Percentiles rank a stretch among this genome's conserved stretches.
Conservation (phyloP, 495 filamentous ascomycete species). For the Penicillium maclennaniae region DNA sequence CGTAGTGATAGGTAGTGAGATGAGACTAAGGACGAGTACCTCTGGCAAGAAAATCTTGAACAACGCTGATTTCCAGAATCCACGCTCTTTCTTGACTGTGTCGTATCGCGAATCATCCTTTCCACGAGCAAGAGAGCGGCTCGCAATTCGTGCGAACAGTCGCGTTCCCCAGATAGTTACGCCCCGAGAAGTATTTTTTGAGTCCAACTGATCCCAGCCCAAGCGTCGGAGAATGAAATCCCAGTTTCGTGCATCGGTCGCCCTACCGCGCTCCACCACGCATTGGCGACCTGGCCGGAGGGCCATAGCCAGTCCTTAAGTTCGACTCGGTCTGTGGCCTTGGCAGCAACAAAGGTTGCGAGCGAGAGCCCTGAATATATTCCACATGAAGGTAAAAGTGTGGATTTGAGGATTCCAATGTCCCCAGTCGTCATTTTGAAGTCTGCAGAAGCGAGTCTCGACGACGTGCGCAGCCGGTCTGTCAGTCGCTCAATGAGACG, state of each 20-base stretch:
- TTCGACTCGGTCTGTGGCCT: conserved; percentile 47
- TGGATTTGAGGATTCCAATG: conserved; percentile 48
- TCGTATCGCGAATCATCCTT: conserved; percentile 55
- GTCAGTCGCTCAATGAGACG: background rate
- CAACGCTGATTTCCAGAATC: conserved; percentile 51
- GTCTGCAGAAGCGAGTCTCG: background rate
- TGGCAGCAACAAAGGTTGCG: conserved; percentile 44
- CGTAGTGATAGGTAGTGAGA: conserved; percentile 51
- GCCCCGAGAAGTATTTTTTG: conserved; percentile 49
- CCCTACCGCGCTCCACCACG: conserved; percentile 56
- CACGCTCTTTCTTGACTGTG: conserved; percentile 40
- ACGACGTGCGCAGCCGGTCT: background rate
- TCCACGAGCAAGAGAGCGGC: conserved; percentile 40
- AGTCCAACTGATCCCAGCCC: conserved; percentile 41
- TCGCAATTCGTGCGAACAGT: conserved; percentile 49
- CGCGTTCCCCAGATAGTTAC: conserved; percentile 54
- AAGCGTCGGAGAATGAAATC: conserved; percentile 38
- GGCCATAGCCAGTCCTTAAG: conserved; percentile 59
- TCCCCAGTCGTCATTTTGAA: conserved; percentile 11
- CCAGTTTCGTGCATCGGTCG: conserved; percentile 36
- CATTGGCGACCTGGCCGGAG: conserved; percentile 49
- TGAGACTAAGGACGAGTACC: conserved; percentile 48
- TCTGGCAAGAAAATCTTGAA: conserved; percentile 52
- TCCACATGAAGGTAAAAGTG: conserved; percentile 46
- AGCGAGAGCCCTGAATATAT: conserved; percentile 44